Base-by-base conservation (phyloP, 2,329 filamentous ascomycete genomes). In the Leptoxyphium fumago region DNA sequence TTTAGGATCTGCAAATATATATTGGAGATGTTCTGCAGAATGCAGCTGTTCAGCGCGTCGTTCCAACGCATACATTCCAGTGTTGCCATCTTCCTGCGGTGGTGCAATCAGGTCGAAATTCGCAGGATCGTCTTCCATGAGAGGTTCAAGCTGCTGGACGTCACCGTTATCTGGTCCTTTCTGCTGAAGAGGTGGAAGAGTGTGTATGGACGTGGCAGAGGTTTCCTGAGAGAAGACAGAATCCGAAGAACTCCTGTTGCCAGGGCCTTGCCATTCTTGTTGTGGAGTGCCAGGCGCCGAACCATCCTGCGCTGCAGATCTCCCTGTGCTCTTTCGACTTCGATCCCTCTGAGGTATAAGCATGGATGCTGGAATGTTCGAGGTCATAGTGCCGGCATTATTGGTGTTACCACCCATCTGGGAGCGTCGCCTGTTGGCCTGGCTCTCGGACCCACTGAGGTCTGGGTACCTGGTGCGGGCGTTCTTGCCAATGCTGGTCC, bases 11-110 rank as follows among this genome's bases (percentile, higher is more conserved):
- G 70, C 64, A 50, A 85, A 81, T 28, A 86, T 82, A 26, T 72
- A 66, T 38, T 71, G 61, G 26, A 86, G 65, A 60, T 86, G 82
- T 42, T 78, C 72, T 13, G 62, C 67, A 0, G 80, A 83, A 53
- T 84, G 80, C 30, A 86, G 64, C 10, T 76, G 66, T 45, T 82
- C 77, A 0, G 78, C 75, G 39, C 76, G 72, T n/a, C 66, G 64
- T 58, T 84, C 82, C 0, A 85, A 63, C 2, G 73, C 75, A 54
- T 76, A 75, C 42, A 55, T 49, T 14, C 54, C 58, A 4, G 42
- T 43, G 45, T 44, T 50, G 18, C 40, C 61, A 43, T 48, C 49
- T 39, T 49, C 61, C 43, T 46, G 56, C 41, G 46, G 45, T 13
- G 65, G 62, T 9, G 52, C 53, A 5, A 78, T 57, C 1, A 78